phyloP scores from a whole-genome alignment of 2,329 filamentous ascomycete genomes.

The Ophiocordyceps australis region DNA sequence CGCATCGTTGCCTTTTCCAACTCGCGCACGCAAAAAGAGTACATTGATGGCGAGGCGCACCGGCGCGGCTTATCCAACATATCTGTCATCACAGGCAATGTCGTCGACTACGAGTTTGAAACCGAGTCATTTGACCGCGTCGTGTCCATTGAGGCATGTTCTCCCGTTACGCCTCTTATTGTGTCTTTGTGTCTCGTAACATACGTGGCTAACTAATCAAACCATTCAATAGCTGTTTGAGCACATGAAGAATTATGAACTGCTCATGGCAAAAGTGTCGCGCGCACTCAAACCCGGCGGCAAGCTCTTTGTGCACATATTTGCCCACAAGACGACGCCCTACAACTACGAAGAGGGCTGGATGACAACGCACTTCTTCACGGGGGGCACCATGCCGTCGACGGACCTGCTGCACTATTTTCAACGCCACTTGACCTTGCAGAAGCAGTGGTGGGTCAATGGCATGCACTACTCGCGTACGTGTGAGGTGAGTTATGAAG shows the following conservation, averaged over 20 bases:
- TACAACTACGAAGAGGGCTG: conserved; percentile 57
- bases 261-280: conserved; percentile 44
- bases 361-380: conserved; percentile 62
- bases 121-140: conserved; percentile 41
- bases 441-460: conserved; percentile 54
- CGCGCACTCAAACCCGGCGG: conserved; percentile 41
- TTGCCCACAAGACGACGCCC: conserved; percentile 43
- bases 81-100: conserved; percentile 45
- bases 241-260: conserved; percentile 61
- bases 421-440: conserved; percentile 39
- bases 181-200: no score
- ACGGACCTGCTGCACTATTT: conserved; percentile 50
- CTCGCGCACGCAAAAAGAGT: conserved; percentile 47
- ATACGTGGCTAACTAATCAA: neutral
- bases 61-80: conserved; percentile 40
- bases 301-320: conserved; percentile 53
- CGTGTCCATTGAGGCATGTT: conserved; percentile 37
- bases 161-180: no score
- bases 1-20: conserved; percentile 52
- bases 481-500: conserved; percentile 44
- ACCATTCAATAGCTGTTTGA: conserved; percentile 38
- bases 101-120: conserved; percentile 47
- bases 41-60: conserved; percentile 42
- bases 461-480: conserved; percentile 51
- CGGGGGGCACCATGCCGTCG: conserved; percentile 53